Percentiles rank a stretch among this genome's conserved stretches.
Evolutionary conservation across 345 rosid species (phyloP).

Genomic region (Stellera chamaejasme): DNA sequence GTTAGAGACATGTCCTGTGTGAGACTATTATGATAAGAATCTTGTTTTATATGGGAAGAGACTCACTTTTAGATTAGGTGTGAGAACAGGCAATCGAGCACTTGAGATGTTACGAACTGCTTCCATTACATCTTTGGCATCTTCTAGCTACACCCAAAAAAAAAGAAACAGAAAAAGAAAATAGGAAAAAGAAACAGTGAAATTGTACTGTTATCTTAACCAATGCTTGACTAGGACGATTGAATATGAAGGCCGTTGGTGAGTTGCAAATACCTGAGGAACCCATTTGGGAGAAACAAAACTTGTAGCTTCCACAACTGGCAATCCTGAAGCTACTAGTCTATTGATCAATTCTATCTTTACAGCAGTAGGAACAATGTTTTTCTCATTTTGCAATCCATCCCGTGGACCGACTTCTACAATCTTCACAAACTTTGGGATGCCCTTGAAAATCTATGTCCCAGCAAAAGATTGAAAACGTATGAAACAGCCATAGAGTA

Average conservation of each 20-base stretch:
- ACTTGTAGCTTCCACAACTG: slow-evolving; percentile 71
- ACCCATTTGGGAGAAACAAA: slow-evolving; percentile 87
- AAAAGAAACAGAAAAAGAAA: no score
- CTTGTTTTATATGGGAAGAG: neutral
- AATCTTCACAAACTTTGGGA: slow-evolving; percentile 56
- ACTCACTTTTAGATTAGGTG: slow-evolving; percentile 65
- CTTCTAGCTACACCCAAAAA: slow-evolving; percentile 37
- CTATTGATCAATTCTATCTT: slow-evolving; percentile 57
- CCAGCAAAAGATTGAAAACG: neutral
- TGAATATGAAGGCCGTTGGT: no score
- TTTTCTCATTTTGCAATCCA: slow-evolving; percentile 65
- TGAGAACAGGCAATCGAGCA: slow-evolving; percentile 53
- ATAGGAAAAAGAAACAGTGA: neutral
- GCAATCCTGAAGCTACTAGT: slow-evolving; percentile 47
- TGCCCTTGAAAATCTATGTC: slow-evolving; percentile 36
- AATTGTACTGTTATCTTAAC: neutral
- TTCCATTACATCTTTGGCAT: slow-evolving; percentile 68
- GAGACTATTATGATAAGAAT: slow-evolving; percentile 1
- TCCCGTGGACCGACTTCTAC: slow-evolving; percentile 83
- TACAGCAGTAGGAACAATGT: slow-evolving; percentile 37
- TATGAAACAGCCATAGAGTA: neutral
- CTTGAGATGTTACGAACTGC: slow-evolving; percentile 35
- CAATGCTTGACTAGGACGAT: no score
- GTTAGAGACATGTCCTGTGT: slow-evolving; percentile 9
- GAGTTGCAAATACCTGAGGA: slow-evolving; percentile 43